These are phyloP conservation scores for Pelargonium fulgidum DNA, from an alignment of 441 rosid species.

Conservation along the genomic window DNA sequence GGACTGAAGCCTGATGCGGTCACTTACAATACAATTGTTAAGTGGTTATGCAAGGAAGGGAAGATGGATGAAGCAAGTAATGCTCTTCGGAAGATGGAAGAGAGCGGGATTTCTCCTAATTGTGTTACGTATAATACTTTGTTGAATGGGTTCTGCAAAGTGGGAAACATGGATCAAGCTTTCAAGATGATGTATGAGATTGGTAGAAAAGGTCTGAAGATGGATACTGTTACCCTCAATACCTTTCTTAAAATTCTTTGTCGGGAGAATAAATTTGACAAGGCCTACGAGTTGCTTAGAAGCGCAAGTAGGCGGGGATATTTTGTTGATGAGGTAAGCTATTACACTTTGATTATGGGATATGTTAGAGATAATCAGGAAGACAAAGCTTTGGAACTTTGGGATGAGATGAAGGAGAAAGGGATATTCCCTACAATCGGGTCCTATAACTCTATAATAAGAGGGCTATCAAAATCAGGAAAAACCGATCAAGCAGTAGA, in stretches of 20 bases:
- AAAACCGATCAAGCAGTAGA: constrained; percentile 61
- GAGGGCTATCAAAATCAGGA: constrained; percentile 59
- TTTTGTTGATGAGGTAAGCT: constrained; percentile 69
- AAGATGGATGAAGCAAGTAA: constrained; percentile 54
- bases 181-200: constrained; percentile 66
- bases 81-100: constrained; percentile 46
- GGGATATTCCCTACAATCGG: constrained; percentile 51
- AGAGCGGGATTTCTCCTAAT: constrained; percentile 54
- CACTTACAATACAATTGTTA: constrained; percentile 55
- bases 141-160: constrained; percentile 56
- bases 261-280: constrained; percentile 47
- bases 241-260: constrained; percentile 60
- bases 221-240: constrained; percentile 65
- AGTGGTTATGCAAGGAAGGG: constrained; percentile 71
- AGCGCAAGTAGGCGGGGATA: constrained; percentile 61
- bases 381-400: constrained; percentile 46
- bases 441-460: constrained; percentile 65
- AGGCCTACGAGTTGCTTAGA: constrained; percentile 47
- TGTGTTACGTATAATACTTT: constrained; percentile 65
- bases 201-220: constrained; percentile 62
- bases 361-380: constrained; percentile 46
- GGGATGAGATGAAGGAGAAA: constrained; percentile 76
- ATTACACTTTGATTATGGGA: constrained; percentile 63
- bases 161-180: constrained; percentile 52
- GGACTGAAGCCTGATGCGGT: constrained; percentile 51